A percentile compares a stretch with the other conserved stretches of the same genome.
These are phyloP conservation scores for Dryas alaskensis DNA, from an alignment of 306 rosid species.

Conservation along the genomic window DNA sequence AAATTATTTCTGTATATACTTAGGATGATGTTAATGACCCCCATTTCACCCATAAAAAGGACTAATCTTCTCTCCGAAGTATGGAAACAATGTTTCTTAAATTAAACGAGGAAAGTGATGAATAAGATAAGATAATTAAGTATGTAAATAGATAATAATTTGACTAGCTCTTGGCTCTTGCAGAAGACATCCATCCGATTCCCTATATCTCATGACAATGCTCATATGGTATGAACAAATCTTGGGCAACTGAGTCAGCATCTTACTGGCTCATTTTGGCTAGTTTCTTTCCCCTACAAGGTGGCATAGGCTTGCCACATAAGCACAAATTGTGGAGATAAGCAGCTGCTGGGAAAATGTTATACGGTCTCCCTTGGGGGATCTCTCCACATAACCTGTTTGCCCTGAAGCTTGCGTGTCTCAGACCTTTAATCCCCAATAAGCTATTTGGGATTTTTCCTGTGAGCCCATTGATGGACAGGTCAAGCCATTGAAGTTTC, in stretches of 20 bases:
- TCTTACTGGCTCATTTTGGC: slow-evolving; percentile 45
- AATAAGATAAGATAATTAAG: not conserved
- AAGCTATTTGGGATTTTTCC: slow-evolving; percentile 74
- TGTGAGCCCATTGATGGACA: slow-evolving; percentile 73
- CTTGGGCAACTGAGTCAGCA: slow-evolving; percentile 48
- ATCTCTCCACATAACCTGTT: slow-evolving; percentile 91
- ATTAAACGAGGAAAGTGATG: not conserved
- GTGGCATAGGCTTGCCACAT: slow-evolving; percentile 83
- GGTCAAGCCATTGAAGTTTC: slow-evolving; percentile 83
- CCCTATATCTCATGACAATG: slow-evolving; percentile 21
- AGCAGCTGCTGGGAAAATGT: slow-evolving; percentile 73
- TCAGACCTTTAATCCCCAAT: slow-evolving; percentile 55
- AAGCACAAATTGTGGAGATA: slow-evolving; percentile 85
- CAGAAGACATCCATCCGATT: not conserved
- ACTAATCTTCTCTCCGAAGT: not conserved
- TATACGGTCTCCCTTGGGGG: slow-evolving; percentile 83
- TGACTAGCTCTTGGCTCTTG: slow-evolving; percentile 8
- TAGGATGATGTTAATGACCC: not conserved
- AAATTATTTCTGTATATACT: not conserved
- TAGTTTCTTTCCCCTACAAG: slow-evolving; percentile 53
- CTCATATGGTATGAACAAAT: slow-evolving; percentile 40
- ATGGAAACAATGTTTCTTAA: not conserved
- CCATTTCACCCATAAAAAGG: too few species aligned
- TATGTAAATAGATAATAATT: not conserved
- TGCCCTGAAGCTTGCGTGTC: slow-evolving; percentile 84